Conservation (phyloP, 23 red algal species). For the Chondrus crispus region DNA sequence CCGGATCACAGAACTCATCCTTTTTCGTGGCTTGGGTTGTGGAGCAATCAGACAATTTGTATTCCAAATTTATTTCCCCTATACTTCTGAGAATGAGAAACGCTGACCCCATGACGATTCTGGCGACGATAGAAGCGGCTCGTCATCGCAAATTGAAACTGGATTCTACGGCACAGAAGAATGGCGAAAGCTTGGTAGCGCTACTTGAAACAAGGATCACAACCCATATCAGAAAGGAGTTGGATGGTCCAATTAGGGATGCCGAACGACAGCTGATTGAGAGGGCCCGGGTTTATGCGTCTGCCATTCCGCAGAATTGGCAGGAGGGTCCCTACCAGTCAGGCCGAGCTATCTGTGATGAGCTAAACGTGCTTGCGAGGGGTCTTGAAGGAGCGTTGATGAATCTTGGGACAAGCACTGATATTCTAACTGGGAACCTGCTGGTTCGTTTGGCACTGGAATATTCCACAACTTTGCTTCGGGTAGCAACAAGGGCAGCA, state of each 20-base stretch:
- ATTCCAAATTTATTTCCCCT: conserved; percentile 33
- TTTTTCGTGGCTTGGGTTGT: conserved; percentile 43
- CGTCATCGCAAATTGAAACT: not conserved
- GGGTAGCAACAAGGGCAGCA: conserved; percentile 26
- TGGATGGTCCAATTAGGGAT: conserved; percentile 31
- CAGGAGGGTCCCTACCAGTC: conserved; percentile 59
- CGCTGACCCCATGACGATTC: conserved; percentile 51
- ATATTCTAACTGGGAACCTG: conserved; percentile 19
- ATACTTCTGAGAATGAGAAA: conserved; percentile 6
- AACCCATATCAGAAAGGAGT: conserved; percentile 6
- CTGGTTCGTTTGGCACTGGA: conserved; percentile 42
- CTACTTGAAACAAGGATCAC: conserved; percentile 37
- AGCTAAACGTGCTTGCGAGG: conserved; percentile 20
- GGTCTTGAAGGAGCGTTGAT: conserved; percentile 35
- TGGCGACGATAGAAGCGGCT: conserved; percentile 45
- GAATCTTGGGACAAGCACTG: conserved; percentile 31
- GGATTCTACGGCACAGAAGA: conserved; percentile 4
- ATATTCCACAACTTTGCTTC: conserved; percentile 45
- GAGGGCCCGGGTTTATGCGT: conserved; percentile 35
- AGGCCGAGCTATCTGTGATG: conserved; percentile 49
- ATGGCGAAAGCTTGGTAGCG: conserved; percentile 22
- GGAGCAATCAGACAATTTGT: conserved; percentile 56
- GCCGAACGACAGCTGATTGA: conserved; percentile 55
- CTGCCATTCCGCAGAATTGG: conserved; percentile 46
- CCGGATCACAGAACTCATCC: conserved; percentile 13